Conservation (phyloP, 2,329 filamentous ascomycete species). For the Diaporthe citrichinensis region DNA sequence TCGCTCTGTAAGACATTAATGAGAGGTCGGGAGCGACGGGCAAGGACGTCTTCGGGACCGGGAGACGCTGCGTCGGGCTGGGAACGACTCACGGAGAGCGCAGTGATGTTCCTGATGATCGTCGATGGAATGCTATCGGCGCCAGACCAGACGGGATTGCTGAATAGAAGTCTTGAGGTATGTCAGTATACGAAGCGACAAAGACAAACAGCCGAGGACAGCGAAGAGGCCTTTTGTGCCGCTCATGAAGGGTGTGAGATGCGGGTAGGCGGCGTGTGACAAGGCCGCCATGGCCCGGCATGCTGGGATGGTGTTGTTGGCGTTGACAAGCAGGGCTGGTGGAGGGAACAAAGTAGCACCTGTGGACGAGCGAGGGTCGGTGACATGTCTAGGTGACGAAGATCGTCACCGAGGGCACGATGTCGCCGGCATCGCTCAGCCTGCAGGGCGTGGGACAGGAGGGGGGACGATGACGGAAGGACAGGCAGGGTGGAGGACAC, state of each 20-base stretch:
- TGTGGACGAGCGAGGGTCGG: background rate
- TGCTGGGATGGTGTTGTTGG: background rate
- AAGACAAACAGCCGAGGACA: conserved; percentile 13
- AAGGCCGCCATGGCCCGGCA: background rate
- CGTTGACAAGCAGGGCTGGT: background rate
- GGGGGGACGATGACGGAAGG: background rate
- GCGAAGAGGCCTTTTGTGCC: background rate
- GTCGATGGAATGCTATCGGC: conserved; percentile 65
- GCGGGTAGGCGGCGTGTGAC: background rate
- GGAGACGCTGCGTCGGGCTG: background rate
- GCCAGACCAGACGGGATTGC: conserved; percentile 69
- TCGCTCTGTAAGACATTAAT: conserved; percentile 51
- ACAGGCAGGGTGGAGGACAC: conserved; percentile 35
- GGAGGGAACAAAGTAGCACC: background rate
- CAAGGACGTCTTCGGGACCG: background rate
- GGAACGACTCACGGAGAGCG: conserved; percentile 63
- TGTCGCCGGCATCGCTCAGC: background rate
- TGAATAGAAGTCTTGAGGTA: conserved; percentile 67
- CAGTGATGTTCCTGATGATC: conserved; percentile 70
- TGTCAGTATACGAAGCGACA: conserved; percentile 42
- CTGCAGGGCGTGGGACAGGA: background rate
- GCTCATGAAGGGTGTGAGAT: background rate
- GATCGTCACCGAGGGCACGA: background rate
- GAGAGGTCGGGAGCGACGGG: background rate
- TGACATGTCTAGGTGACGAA: background rate